Evolutionary conservation across 73 alveolate genomes (phyloP), one percentile per base, ranked within the genome.

Genomic region (Paramecium sexaurelia): DNA sequence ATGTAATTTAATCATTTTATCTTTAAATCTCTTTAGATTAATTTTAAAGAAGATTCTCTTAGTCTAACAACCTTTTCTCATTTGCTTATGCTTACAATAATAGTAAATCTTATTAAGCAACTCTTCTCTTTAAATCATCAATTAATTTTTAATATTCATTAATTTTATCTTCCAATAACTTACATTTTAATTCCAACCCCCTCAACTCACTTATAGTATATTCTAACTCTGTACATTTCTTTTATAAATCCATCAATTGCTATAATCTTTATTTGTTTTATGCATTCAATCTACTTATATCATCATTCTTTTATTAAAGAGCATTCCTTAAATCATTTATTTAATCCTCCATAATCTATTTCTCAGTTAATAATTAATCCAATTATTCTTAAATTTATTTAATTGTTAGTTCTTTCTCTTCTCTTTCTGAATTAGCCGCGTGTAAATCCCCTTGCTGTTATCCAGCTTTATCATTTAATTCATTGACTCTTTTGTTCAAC

Each of bases 51-150:
- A 22, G 26, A 7, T 9, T 36, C 6, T 75, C 89, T 22, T 75
- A 75, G 11, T 75, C 89, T 24, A 40, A 75, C 17, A 75, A 9
- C 20, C 69, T 75, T 6, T 6, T 27, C 29, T 75, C 89, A 35
- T 75, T 37, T 10, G 73, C 89, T 39, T 37, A 35, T 8, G 89
- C 89, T 3, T 75, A 24, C 26, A 75, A 75, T 75, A 75, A 43
- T 75, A n/a, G 26, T 20, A 75, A 24, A 19, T 75, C 89, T 24
- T 75, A 75, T 75, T 37, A 75, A 37, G 89, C 89, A 20, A 37
- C 27, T 39, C 89, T 75, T 39, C 89, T 75, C 69, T 43, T 75
- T 4, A 75, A 40, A 39, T 75, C 89, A 75, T 75, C 89, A 3
- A 75, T 75, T 15, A 75, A 40, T 10, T 75, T 24, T 75, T 75